Evolutionary conservation across 2,329 filamentous ascomycete genomes (phyloP).

Genomic region (Proliferodiscus dingleyae): DNA sequence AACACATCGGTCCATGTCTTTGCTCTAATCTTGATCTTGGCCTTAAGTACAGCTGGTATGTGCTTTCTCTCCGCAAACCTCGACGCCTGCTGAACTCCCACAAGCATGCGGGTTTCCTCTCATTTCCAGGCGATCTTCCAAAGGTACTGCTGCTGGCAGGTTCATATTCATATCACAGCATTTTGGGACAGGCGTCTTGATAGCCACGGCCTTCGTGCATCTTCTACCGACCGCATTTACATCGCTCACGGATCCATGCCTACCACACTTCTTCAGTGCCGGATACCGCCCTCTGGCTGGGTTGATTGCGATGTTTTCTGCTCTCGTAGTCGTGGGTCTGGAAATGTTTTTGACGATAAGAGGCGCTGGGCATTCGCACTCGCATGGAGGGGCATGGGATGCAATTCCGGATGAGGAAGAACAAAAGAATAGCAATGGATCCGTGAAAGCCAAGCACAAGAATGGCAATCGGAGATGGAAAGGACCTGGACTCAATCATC

Average conservation of each 20-base stretch:
- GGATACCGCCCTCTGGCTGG: constrained; percentile 78
- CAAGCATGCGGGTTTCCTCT: constrained; percentile 33
- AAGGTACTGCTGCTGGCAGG: constrained; percentile 21
- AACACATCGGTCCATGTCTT: constrained; percentile 52
- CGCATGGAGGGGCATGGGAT: constrained; percentile 38
- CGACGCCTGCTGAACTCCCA: constrained; percentile 6
- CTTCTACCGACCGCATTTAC: constrained; percentile 59
- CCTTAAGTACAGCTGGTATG: constrained; percentile 46
- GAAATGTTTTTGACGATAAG: constrained; percentile 84
- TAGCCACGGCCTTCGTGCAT: constrained; percentile 78
- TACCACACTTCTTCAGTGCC: constrained; percentile 73
- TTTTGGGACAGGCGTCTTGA: constrained; percentile 78
- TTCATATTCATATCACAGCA: constrained; percentile 57
- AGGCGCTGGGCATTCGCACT: constrained; percentile 57
- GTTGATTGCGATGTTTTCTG: constrained; percentile 74
- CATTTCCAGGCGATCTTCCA: constrained; percentile 29
- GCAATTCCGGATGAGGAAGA: constrained; percentile 35
- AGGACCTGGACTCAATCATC: constrained; percentile 30
- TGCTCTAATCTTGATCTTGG: constrained; percentile 52
- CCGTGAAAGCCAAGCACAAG: constrained; percentile 16
- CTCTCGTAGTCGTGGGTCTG: constrained; percentile 76
- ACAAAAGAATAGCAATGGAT: constrained; percentile 32
- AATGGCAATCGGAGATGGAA: constrained; percentile 27
- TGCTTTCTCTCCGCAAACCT: not conserved
- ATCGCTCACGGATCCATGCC: constrained; percentile 57